Evolutionary conservation across 345 rosid species (phyloP).

Genomic region (Eutrema japonicum): DNA sequence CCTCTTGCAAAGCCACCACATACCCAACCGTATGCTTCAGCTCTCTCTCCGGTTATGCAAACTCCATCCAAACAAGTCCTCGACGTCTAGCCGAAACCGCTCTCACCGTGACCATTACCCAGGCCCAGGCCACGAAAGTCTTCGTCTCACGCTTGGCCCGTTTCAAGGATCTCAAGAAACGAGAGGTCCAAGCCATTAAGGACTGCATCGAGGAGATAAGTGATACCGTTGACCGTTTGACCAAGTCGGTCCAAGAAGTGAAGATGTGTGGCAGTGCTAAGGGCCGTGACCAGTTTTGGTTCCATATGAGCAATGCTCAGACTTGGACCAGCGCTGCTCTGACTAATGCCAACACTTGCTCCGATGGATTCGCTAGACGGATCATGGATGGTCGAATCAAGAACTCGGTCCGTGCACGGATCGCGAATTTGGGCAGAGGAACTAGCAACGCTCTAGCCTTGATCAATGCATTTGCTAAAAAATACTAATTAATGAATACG

Average conservation of each 20-base stretch:
- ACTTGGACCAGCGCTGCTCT: constrained; percentile 96
- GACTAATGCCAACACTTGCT: constrained; percentile 85
- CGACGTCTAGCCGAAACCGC: constrained; percentile 72
- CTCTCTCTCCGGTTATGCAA: constrained; percentile 63
- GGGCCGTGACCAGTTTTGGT: constrained; percentile 59
- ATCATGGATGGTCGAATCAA: constrained; percentile 65
- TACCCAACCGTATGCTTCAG: constrained; percentile 69
- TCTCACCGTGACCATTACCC: constrained; percentile 59
- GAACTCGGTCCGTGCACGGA: constrained; percentile 52
- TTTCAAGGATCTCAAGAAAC: constrained; percentile 54
- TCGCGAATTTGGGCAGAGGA: constrained; percentile 66
- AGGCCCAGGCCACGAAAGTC: constrained; percentile 55
- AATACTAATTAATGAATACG: constrained; percentile 25
- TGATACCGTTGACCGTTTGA: constrained; percentile 75
- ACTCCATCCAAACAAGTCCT: constrained; percentile 62
- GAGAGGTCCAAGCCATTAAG: constrained; percentile 62
- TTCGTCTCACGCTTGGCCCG: constrained; percentile 56
- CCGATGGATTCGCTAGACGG: constrained; percentile 77
- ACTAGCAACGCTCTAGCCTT: constrained; percentile 88
- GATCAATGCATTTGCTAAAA: constrained; percentile 61
- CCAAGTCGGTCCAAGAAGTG: constrained; percentile 62
- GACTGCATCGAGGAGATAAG: constrained; percentile 73
- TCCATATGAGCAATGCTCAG: constrained; percentile 84
- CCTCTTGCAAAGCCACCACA: constrained; percentile 65
- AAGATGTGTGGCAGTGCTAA: constrained; percentile 52